These are phyloP conservation scores for Phytophthora parvispora DNA, from an alignment of 352 stramenopile species.

Conservation along the genomic window DNA sequence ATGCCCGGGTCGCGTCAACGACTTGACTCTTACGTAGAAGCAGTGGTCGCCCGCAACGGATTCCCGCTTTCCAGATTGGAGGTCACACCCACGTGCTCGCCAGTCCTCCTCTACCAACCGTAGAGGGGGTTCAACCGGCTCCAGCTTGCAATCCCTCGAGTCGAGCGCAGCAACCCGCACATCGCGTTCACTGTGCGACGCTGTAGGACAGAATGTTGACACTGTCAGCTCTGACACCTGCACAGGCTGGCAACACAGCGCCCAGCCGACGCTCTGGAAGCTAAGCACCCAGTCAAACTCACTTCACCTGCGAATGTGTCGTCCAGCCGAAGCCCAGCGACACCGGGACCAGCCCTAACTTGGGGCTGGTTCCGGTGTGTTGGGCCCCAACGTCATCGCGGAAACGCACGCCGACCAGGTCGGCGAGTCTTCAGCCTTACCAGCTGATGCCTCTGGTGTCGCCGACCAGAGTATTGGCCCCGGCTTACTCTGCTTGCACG, in stretches of 20 bases:
- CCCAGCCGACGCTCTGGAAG: not conserved
- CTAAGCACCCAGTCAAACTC: not conserved
- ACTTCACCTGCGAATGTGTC: not conserved
- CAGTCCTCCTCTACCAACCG: conserved; percentile 18
- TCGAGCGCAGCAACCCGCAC: not conserved
- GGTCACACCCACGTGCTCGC: conserved; percentile 5
- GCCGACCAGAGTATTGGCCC: conserved; percentile 24
- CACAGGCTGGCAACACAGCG: conserved; percentile 3
- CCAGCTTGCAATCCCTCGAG: too few relatives aligned
- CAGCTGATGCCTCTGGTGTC: conserved; percentile 14
- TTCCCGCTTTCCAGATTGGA: conserved; percentile 17
- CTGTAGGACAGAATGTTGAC: not conserved
- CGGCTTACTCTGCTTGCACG: too few relatives aligned
- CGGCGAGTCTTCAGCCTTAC: not conserved
- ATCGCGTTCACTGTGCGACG: not conserved
- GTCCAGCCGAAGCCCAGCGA: not conserved
- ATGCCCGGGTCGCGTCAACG: not conserved
- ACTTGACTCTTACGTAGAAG: conserved; percentile 6
- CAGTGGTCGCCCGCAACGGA: not conserved
- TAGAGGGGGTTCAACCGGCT: conserved; percentile 3
- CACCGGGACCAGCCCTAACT: not conserved
- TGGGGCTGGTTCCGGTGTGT: too few relatives aligned
- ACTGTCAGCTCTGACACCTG: conserved; percentile 1
- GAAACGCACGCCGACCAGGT: conserved; percentile 15
- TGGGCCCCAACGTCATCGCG: not conserved